phyloP scores from a whole-genome alignment of 2,329 filamentous ascomycete genomes.

The Phaeomoniella chlamydospora region DNA sequence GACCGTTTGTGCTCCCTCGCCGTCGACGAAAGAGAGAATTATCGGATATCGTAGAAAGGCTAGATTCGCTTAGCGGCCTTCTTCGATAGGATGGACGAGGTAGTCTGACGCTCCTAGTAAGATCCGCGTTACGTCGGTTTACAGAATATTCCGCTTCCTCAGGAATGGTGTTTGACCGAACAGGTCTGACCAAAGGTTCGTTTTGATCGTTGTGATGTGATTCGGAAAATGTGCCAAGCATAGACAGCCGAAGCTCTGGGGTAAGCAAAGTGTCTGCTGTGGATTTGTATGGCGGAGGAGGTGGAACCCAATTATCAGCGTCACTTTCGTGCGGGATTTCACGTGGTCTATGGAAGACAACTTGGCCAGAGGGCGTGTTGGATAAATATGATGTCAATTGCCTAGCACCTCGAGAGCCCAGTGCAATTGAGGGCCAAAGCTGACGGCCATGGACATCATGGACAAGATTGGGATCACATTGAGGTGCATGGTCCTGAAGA shows the following conservation, averaged over 20 bases:
- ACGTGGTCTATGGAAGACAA: constrained; percentile 54
- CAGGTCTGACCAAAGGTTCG: constrained; percentile 2
- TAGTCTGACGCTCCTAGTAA: neutral
- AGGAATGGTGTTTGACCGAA: constrained; percentile 7
- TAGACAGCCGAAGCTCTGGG: constrained; percentile 8
- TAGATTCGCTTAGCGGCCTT: neutral
- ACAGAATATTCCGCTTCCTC: constrained; percentile 1
- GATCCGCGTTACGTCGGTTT: neutral
- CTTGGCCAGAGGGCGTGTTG: constrained; percentile 30
- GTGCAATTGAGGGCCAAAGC: constrained; percentile 3
- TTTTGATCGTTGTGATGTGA: neutral
- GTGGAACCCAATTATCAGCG: constrained; percentile 77
- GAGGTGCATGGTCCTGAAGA: constrained; percentile 5
- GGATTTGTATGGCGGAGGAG: constrained; percentile 57
- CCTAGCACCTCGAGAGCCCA: constrained; percentile 3
- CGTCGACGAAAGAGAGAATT: neutral
- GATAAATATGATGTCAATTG: constrained; percentile 1
- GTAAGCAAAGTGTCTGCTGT: constrained; percentile 9
- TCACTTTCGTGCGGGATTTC: constrained; percentile 77
- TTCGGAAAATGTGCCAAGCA: constrained; percentile 6
- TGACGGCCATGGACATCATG: neutral
- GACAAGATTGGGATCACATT: constrained; percentile 4
- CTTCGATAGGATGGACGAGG: neutral
- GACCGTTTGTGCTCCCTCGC: neutral
- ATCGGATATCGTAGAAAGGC: neutral